Evolutionary conservation across 495 filamentous ascomycete genomes (phyloP), one percentile per base, ranked within the genome.

Genomic region (Penicillium maclennaniae): DNA sequence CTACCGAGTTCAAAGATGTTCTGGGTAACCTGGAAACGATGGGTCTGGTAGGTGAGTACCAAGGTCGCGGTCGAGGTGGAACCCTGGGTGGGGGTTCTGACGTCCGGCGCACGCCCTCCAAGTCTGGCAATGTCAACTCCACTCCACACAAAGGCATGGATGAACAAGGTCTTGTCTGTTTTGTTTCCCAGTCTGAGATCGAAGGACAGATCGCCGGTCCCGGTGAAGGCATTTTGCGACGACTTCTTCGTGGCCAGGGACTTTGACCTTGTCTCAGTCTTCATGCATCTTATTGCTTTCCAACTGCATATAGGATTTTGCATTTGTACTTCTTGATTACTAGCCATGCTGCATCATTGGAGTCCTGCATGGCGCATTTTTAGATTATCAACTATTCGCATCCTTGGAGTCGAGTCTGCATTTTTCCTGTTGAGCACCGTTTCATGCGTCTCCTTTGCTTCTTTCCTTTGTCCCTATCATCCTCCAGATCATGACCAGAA

Each of bases 1-100:
- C 78, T 25, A 92, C 87, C 2, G 93, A 99, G 67, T 97, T 99
- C 66, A 81, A 91, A 43, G 95, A 97, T 67, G 91, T 99, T 4
- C 73, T 98, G n/a, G 83, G 85, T 9, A 91, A 87, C 43, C 71
- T 98, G 26, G 93, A 97, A 69, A 90, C 89, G 0, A 69, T 95
- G 57, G 88, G 87, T 1, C 69, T 97, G 14, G 79, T 95, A 14
- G 81, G 84, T n/a, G 83, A 85, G 28, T 77, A 77, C 14, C 89
- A 91, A 28, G 88, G 89, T 52, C 83, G 83, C 39, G 82, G 85
- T 52, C 84, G 79, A 31, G 85, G 85, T 19, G 84, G 81, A 43
- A 82, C 83, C 43, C 69, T 79, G 19, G 72, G 70, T 43, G 67
- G 69, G 23, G 71, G 72, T 47, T 71, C 72, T 19, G 70, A 73